These are phyloP conservation scores for Akanthomyces uredinophilus DNA, from an alignment of 2,329 filamentous ascomycete species.

Conservation along the genomic window DNA sequence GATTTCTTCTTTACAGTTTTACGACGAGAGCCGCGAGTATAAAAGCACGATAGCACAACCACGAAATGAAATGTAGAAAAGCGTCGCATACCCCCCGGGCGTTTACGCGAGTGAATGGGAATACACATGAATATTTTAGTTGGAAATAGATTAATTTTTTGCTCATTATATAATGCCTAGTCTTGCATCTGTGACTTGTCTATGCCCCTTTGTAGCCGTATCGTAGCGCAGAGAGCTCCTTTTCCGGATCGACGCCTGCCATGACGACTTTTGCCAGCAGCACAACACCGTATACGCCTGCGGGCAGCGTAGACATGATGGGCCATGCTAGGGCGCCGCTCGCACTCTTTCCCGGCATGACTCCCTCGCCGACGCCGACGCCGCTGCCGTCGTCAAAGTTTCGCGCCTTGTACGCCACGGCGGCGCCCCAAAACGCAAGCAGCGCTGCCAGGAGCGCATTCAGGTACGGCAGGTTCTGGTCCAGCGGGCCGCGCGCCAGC, in stretches of 20 bases:
- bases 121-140: neutral
- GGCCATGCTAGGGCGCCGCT: constrained; percentile 30
- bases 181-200: neutral
- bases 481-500: constrained; percentile 39
- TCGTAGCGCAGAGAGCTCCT: constrained; percentile 55
- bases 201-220: constrained; percentile 66
- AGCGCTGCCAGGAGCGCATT: constrained; percentile 54
- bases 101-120: constrained; percentile 9
- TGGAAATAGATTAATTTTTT: constrained; percentile 5
- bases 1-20: neutral
- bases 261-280: constrained; percentile 61
- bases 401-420: constrained; percentile 27
- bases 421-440: constrained; percentile 41
- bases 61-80: constrained; percentile 9
- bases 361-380: too few species aligned
- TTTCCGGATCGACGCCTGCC: constrained; percentile 62
- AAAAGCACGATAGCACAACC: neutral
- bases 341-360: neutral
- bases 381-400: neutral
- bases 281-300: constrained; percentile 55
- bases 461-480: constrained; percentile 53
- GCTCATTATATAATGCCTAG: constrained; percentile 8
- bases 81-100: neutral
- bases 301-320: constrained; percentile 48
- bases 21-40: neutral